Evolutionary conservation across 805 yeast genomes (phyloP).

Genomic region (Isabelozyma rhagii): DNA sequence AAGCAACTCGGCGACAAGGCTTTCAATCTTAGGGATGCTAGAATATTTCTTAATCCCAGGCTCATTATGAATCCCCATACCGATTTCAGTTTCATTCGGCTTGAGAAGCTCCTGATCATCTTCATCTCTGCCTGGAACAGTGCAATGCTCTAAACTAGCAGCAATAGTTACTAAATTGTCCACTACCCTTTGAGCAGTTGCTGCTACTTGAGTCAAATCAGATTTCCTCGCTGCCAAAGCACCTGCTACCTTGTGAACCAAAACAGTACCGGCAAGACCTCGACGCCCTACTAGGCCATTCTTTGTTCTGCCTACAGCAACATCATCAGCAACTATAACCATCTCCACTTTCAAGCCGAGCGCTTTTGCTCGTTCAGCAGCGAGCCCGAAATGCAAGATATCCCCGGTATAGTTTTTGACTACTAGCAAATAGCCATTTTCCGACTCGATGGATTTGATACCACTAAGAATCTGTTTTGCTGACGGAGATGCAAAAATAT

Average conservation of each 20-base stretch:
- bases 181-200: slow-evolving; percentile 54
- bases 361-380: slow-evolving; percentile 76
- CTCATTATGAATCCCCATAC: slow-evolving; percentile 90
- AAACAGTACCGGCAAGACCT: slow-evolving; percentile 80
- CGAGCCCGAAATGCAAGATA: slow-evolving; percentile 79
- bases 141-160: slow-evolving; percentile 75
- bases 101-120: slow-evolving; percentile 26
- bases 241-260: slow-evolving; percentile 81
- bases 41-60: slow-evolving; percentile 56
- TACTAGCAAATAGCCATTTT: slow-evolving; percentile 64
- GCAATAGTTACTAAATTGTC: slow-evolving; percentile 74
- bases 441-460: slow-evolving; percentile 42
- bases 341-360: slow-evolving; percentile 63
- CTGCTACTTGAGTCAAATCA: slow-evolving; percentile 43
- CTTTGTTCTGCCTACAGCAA: slow-evolving; percentile 79
- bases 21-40: slow-evolving; percentile 62
- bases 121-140: slow-evolving; percentile 67
- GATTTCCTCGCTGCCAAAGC: slow-evolving; percentile 47
- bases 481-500: slow-evolving; percentile 80
- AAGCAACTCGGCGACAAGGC: slow-evolving; percentile 49
- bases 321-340: slow-evolving; percentile 80
- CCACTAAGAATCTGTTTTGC: slow-evolving; percentile 71
- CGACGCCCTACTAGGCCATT: slow-evolving; percentile 88
- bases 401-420: slow-evolving; percentile 91
- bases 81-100: slow-evolving; percentile 66